Conservation (phyloP, 345 rosid species). For the Eucalyptus globulus region DNA sequence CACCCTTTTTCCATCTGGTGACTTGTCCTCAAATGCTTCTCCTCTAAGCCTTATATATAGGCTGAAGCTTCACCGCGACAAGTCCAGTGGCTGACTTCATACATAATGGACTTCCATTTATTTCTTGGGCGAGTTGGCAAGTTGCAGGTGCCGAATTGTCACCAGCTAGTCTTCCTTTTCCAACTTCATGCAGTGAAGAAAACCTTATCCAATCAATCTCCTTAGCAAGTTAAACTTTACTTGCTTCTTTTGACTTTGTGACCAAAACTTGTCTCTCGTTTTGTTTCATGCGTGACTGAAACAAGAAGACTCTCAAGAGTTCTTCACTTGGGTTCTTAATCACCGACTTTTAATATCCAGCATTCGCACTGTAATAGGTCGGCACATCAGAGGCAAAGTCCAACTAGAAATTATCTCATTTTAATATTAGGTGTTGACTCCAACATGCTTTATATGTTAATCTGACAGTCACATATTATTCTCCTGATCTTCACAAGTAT, state of each 20-base stretch:
- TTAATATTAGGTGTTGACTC: no score
- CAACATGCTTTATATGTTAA: neutral
- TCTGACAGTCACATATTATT: neutral
- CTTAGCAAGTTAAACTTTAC: neutral
- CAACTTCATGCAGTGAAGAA: neutral
- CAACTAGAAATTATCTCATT: no score
- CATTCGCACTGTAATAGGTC: no score
- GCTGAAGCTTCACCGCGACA: neutral
- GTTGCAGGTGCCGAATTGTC: neutral
- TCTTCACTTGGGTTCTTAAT: no score
- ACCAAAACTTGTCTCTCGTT: no score
- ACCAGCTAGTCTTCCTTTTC: neutral
- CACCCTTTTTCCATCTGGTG: neutral
- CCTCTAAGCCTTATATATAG: neutral
- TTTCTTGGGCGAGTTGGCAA: neutral
- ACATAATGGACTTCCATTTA: neutral
- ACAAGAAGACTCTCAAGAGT: no score
- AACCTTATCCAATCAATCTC: neutral
- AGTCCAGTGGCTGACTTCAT: neutral
- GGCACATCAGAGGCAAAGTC: no score
- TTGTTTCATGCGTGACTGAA: no score
- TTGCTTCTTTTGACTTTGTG: neutral
- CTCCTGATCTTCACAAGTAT: neutral
- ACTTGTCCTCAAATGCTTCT: neutral
- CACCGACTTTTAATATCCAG: no score